These are phyloP conservation scores for Domatiomyces catenatus DNA, from an alignment of 2,329 filamentous ascomycete species.

Conservation along the genomic window DNA sequence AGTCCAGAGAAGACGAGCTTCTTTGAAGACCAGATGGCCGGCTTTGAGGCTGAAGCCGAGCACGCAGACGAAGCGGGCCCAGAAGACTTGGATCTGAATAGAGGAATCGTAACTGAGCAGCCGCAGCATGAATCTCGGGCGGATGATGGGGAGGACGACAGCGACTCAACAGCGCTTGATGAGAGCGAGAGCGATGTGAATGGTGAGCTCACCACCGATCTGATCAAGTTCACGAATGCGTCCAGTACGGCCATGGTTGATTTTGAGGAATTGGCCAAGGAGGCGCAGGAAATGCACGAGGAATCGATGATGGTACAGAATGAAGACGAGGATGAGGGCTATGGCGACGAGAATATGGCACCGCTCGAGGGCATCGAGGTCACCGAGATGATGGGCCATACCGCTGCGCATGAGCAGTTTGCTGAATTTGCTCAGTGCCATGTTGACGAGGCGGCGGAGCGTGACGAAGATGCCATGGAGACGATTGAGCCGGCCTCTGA, in stretches of 20 bases:
- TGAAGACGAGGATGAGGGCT: slow-evolving; percentile 38
- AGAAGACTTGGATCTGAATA: slow-evolving; percentile 1
- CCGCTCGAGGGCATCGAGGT: slow-evolving; percentile 1
- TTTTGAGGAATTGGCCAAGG: slow-evolving; percentile 10
- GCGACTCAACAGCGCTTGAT: slow-evolving; percentile 20
- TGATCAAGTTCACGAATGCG: slow-evolving; percentile 13
- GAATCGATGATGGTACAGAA: slow-evolving; percentile 11
- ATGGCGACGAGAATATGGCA: slow-evolving; percentile 48
- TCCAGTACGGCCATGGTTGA: slow-evolving; percentile 15
- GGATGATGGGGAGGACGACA: slow-evolving; percentile 18
- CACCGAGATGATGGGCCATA: not conserved
- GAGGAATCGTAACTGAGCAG: not conserved
- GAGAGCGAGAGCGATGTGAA: slow-evolving; percentile 4
- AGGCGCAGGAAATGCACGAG: slow-evolving; percentile 10
- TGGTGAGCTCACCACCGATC: slow-evolving; percentile 11
- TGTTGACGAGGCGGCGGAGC: not conserved
- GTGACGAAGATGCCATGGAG: not conserved
- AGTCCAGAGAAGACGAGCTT: slow-evolving; percentile 35
- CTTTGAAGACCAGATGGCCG: slow-evolving; percentile 48
- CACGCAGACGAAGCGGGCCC: slow-evolving; percentile 4
- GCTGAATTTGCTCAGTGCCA: slow-evolving; percentile 1
- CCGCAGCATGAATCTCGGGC: slow-evolving; percentile 7
- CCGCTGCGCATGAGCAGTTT: not conserved
- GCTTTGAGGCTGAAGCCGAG: slow-evolving; percentile 14
- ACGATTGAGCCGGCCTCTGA: not conserved